phyloP scores from a whole-genome alignment of 2,329 filamentous ascomycete genomes.

The Colletotrichum sp. region DNA sequence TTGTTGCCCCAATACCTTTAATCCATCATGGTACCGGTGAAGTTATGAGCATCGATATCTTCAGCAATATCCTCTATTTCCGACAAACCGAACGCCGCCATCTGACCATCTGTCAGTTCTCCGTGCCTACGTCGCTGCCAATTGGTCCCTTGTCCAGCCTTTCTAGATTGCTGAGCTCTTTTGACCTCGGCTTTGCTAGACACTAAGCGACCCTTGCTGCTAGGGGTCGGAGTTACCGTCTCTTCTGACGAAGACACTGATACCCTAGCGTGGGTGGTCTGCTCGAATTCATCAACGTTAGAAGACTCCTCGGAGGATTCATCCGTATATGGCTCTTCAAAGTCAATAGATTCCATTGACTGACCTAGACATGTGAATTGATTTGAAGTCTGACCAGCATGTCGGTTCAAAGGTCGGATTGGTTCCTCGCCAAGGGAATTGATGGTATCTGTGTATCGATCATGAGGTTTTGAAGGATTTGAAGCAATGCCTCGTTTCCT shows the following conservation, averaged over 20 bases:
- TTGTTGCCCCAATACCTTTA: background rate
- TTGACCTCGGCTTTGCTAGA: background rate
- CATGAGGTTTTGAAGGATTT: background rate
- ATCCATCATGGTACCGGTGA: background rate
- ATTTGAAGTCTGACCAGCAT: background rate
- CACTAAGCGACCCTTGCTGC: background rate
- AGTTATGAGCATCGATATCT: background rate
- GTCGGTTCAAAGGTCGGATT: background rate
- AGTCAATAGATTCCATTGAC: background rate
- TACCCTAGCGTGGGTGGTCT: background rate
- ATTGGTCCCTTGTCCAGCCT: background rate
- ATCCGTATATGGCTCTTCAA: background rate
- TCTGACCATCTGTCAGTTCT: background rate
- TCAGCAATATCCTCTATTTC: background rate
- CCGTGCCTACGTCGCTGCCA: background rate
- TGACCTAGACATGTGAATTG: background rate
- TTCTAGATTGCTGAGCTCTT: background rate
- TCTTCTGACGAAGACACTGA: background rate
- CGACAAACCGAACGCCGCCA: background rate
- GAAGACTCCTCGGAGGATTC: background rate
- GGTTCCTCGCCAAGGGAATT: background rate
- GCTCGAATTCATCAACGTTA: background rate
- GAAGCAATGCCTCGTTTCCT: background rate
- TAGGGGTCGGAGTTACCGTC: background rate
- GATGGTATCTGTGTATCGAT: background rate